Percentiles rank a stretch among this genome's conserved stretches.
These are phyloP conservation scores for Orbilia quercus DNA, from an alignment of 2,329 filamentous ascomycete species.

Conservation along the genomic window DNA sequence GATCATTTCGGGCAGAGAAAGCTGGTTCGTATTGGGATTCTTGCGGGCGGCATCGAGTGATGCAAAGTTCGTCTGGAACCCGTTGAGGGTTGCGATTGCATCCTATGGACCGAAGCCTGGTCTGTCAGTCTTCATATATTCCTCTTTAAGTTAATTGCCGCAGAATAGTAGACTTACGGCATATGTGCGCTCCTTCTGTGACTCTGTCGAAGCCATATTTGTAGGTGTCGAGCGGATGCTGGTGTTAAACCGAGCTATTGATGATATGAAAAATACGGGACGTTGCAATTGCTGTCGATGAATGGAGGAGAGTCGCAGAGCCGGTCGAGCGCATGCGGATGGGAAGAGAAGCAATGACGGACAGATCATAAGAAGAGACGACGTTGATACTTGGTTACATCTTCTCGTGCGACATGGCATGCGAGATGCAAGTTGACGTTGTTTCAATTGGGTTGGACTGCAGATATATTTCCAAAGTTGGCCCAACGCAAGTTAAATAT, in stretches of 20 bases:
- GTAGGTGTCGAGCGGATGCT: background rate
- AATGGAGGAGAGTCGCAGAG: background rate
- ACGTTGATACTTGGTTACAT: background rate
- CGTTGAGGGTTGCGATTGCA: constrained; percentile 79
- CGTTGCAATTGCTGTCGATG: background rate
- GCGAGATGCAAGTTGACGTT: constrained; percentile 12
- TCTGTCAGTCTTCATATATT: background rate
- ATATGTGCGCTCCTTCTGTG: constrained; percentile 32
- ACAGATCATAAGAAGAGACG: constrained; percentile 23
- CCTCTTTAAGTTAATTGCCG: background rate
- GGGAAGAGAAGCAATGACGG: constrained; percentile 9
- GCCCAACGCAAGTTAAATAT: background rate
- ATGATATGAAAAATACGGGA: background rate
- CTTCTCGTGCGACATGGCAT: constrained; percentile 14
- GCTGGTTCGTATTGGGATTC: constrained; percentile 77
- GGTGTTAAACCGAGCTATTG: constrained; percentile 6
- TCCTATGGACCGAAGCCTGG: constrained; percentile 64
- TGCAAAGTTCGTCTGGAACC: constrained; percentile 81
- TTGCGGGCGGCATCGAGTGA: constrained; percentile 81
- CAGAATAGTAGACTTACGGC: constrained; percentile 24
- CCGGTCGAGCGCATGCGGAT: constrained; percentile 4
- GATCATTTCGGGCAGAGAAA: constrained; percentile 83
- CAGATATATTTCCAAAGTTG: background rate
- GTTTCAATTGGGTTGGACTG: constrained; percentile 6
- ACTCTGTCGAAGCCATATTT: constrained; percentile 24